These are phyloP conservation scores for Alternaria gansuensis DNA, from an alignment of 2,329 filamentous ascomycete genomes.

Conservation along the genomic window DNA sequence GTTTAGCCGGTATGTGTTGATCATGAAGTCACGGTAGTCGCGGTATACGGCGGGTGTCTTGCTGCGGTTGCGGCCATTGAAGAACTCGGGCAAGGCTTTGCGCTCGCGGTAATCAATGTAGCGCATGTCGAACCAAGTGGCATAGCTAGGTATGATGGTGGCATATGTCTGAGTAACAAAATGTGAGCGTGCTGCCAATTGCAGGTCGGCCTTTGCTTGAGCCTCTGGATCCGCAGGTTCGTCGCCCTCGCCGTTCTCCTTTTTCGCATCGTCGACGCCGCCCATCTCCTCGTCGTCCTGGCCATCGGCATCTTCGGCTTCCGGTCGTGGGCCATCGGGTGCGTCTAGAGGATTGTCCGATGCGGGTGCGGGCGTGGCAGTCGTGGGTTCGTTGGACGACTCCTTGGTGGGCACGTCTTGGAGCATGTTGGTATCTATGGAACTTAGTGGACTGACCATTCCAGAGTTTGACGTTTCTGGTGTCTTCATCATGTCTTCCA, in stretches of 20 bases:
- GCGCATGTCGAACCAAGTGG: conserved; percentile 99
- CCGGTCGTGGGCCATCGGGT: conserved; percentile 67
- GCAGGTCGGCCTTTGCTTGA: conserved; percentile 80
- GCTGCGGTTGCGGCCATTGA: conserved; percentile 97
- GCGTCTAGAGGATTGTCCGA: conserved; percentile 76
- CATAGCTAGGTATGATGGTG: conserved; percentile 96
- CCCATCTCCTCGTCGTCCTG: conserved; percentile 77
- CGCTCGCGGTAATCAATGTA: conserved; percentile 88
- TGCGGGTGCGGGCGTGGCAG: conserved; percentile 63
- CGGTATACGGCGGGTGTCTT: conserved; percentile 98
- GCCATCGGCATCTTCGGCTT: conserved; percentile 65
- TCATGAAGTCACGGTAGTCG: conserved; percentile 99
- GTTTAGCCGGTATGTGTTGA: conserved; percentile 97
- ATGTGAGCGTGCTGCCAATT: conserved; percentile 88
- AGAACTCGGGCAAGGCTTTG: conserved; percentile 96
- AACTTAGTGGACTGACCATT: conserved; percentile 10
- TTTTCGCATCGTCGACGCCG: conserved; percentile 50
- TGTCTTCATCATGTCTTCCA: background rate
- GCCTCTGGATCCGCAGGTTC: conserved; percentile 57
- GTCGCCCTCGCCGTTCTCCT: conserved; percentile 47
- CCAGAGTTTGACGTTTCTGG: background rate
- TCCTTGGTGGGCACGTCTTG: conserved; percentile 55
- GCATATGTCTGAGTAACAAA: conserved; percentile 92
- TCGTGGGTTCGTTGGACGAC: conserved; percentile 62
- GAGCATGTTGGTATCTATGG: conserved; percentile 68